Percentiles rank a stretch among this genome's conserved stretches.
Conservation (phyloP, 441 rosid genomes). For the Gossypium davidsonii region DNA sequence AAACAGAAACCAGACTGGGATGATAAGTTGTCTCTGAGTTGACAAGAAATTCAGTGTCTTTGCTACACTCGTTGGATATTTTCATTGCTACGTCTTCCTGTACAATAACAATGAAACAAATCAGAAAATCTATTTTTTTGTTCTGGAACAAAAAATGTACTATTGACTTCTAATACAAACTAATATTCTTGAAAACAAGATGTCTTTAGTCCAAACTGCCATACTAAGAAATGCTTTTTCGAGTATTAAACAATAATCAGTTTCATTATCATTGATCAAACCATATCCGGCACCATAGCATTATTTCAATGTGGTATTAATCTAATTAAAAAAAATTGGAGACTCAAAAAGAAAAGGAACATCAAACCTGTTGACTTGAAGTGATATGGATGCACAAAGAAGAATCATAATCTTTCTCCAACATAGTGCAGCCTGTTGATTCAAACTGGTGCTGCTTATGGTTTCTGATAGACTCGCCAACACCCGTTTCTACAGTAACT, state of each 20-base stretch:
- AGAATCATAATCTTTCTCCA: constrained; percentile 15
- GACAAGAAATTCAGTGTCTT: constrained; percentile 40
- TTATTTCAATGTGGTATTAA: not conserved
- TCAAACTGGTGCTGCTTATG: constrained; percentile 14
- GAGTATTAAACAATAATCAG: too few relatives aligned
- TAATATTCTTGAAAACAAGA: too few relatives aligned
- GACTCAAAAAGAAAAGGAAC: not conserved
- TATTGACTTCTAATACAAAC: too few relatives aligned
- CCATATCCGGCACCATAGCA: too few relatives aligned
- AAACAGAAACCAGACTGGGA: constrained; percentile 79
- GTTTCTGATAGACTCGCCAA: constrained; percentile 2
- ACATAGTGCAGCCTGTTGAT: not conserved
- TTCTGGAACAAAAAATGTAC: too few relatives aligned
- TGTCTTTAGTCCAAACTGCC: too few relatives aligned
- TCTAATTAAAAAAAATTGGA: not conserved
- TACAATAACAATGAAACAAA: not conserved
- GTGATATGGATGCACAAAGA: constrained; percentile 13
- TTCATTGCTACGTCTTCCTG: constrained; percentile 38
- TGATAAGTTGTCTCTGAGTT: constrained; percentile 52
- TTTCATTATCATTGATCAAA: too few relatives aligned
- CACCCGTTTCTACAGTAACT: constrained; percentile 4
- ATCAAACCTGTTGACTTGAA: constrained; percentile 37
- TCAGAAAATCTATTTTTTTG: too few relatives aligned
- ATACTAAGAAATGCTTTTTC: too few relatives aligned
- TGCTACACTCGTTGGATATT: constrained; percentile 33